These are phyloP conservation scores for Tetracladium marchalianum DNA, from an alignment of 495 filamentous ascomycete species.

Conservation along the genomic window DNA sequence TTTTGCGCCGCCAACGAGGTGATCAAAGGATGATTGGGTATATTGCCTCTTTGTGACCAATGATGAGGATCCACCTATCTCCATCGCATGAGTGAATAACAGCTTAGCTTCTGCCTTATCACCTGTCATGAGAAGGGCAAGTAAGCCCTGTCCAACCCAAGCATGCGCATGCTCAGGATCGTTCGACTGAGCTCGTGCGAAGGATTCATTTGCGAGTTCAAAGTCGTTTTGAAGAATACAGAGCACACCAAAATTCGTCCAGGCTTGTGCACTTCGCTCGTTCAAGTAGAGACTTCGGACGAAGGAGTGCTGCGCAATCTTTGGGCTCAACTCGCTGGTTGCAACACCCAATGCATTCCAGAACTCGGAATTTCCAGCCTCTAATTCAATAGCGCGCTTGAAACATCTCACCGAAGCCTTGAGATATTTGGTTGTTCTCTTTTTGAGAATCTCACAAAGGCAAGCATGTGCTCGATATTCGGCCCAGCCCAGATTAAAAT, in stretches of 20 bases:
- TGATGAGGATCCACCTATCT: constrained; percentile 71
- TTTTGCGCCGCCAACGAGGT: constrained; percentile 45
- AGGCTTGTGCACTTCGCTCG: constrained; percentile 68
- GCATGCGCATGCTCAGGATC: constrained; percentile 89
- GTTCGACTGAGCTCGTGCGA: constrained; percentile 80
- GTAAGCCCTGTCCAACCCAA: constrained; percentile 87
- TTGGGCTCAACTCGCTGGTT: constrained; percentile 72
- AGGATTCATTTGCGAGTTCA: constrained; percentile 76
- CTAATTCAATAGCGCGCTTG: constrained; percentile 91
- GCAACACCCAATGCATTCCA: constrained; percentile 94
- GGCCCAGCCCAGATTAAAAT: constrained; percentile 94
- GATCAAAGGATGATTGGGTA: constrained; percentile 67
- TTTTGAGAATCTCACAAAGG: constrained; percentile 34
- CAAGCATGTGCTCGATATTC: constrained; percentile 73
- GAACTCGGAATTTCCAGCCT: constrained; percentile 92
- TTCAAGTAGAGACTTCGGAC: constrained; percentile 91
- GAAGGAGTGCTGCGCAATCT: constrained; percentile 87
- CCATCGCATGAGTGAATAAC: constrained; percentile 92
- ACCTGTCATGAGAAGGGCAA: constrained; percentile 60
- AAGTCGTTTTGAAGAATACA: constrained; percentile 77
- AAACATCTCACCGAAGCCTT: constrained; percentile 85
- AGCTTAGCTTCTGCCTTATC: constrained; percentile 64
- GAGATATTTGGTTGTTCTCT: constrained; percentile 52
- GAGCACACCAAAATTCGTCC: constrained; percentile 84
- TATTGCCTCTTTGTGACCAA: constrained; percentile 66